These are phyloP conservation scores for Stereocaulon alpinum DNA, from an alignment of 495 filamentous ascomycete species.

Conservation along the genomic window DNA sequence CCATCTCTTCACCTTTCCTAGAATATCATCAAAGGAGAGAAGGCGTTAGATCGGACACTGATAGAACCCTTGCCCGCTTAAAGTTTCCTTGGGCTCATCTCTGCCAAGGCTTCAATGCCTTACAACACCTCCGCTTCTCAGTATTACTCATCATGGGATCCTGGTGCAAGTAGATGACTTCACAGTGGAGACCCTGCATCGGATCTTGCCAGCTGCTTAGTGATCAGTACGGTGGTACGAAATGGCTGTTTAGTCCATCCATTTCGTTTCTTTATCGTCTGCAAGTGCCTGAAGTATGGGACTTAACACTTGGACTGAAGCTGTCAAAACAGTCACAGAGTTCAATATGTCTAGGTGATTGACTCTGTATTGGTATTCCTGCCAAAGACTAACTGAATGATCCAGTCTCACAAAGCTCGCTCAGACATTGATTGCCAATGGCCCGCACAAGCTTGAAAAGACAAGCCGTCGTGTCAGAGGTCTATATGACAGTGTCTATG, in stretches of 20 bases:
- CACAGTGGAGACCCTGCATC: not conserved
- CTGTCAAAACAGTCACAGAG: not conserved
- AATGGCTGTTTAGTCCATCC: not conserved
- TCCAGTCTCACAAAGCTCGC: slow-evolving; percentile 31
- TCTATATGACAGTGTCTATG: slow-evolving; percentile 28
- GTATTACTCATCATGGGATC: not conserved
- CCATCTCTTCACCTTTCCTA: no score
- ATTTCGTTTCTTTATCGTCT: not conserved
- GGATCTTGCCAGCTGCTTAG: not conserved
- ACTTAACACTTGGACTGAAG: slow-evolving; percentile 1
- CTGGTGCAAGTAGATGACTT: not conserved
- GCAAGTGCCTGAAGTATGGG: not conserved
- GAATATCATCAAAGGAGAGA: no score
- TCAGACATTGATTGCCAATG: slow-evolving; percentile 28
- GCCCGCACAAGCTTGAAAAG: slow-evolving; percentile 30
- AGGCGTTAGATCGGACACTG: no score
- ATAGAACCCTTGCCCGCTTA: not conserved
- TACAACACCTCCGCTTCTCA: no score
- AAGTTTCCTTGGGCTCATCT: not conserved
- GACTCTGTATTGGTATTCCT: not conserved
- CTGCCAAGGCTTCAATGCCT: not conserved
- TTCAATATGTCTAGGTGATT: slow-evolving; percentile 1
- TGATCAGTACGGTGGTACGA: not conserved
- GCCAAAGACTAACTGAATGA: not conserved
- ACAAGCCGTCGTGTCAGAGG: slow-evolving; percentile 33